phyloP scores from a whole-genome alignment of 148 eudicot genomes.

The Suaeda aralocaspica region DNA sequence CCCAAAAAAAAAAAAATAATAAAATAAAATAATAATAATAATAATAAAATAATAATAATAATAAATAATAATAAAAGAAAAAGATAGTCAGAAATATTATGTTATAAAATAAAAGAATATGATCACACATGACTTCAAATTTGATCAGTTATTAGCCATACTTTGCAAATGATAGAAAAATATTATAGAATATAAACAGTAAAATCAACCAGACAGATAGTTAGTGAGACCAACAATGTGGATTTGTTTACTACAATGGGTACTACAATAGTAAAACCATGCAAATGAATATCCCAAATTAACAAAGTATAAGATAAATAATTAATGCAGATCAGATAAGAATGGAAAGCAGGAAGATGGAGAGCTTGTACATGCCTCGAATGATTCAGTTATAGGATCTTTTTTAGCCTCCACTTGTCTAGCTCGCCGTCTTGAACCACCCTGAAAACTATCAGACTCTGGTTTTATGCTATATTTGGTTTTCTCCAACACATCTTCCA shows the following conservation, averaged over 20 bases:
- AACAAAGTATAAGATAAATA: neutral
- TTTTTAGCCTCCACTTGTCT: slow-evolving; percentile 64
- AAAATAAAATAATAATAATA: too few relatives aligned
- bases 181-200: too few relatives aligned
- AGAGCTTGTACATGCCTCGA: slow-evolving; percentile 52
- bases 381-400: slow-evolving; percentile 73
- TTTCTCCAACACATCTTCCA: slow-evolving; percentile 93
- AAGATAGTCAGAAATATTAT: neutral
- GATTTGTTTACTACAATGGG: too few relatives aligned
- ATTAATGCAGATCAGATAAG: slow-evolving; percentile 2
- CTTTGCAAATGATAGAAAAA: neutral
- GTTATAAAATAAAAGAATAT: neutral
- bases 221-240: too few relatives aligned
- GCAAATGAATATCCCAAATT: neutral
- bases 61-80: too few relatives aligned
- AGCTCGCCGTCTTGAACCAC: slow-evolving; percentile 61
- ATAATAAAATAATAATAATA: too few relatives aligned
- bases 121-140: neutral
- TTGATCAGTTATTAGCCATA: neutral
- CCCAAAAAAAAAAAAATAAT: too few relatives aligned
- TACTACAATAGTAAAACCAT: neutral
- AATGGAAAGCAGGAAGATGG: slow-evolving; percentile 2
- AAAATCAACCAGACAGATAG: too few relatives aligned
- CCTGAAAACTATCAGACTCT: slow-evolving; percentile 52
- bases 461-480: slow-evolving; percentile 53